These are phyloP conservation scores for Stephania japonica DNA, from an alignment of 164 flowering plant species.

Conservation along the genomic window DNA sequence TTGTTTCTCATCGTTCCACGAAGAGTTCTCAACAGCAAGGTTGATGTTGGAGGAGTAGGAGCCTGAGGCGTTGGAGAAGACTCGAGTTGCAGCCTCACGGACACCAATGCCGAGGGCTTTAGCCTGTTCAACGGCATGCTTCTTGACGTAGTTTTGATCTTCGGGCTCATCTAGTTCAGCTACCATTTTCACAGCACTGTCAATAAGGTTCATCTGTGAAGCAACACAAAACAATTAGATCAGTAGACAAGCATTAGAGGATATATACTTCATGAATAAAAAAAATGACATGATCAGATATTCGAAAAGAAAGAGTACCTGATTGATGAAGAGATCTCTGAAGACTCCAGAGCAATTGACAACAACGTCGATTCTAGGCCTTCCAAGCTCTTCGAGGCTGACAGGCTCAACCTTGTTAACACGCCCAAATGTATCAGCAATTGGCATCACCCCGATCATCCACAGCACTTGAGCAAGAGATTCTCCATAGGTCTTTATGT, in stretches of 20 bases:
- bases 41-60: slow-evolving; percentile 94
- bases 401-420: slow-evolving; percentile 88
- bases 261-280: background rate
- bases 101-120: slow-evolving; percentile 56
- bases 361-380: slow-evolving; percentile 97
- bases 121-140: slow-evolving; percentile 90
- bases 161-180: slow-evolving; percentile 96
- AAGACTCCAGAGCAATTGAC: slow-evolving; percentile 99
- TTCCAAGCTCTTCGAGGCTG: slow-evolving; percentile 94
- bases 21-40: slow-evolving; percentile 95
- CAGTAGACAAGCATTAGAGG: background rate
- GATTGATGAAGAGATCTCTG: slow-evolving; percentile 97
- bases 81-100: slow-evolving; percentile 88
- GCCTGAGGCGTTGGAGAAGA: slow-evolving; percentile 97
- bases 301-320: slow-evolving; percentile 39
- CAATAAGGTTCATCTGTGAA: slow-evolving; percentile 91
- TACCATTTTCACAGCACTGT: slow-evolving; percentile 95
- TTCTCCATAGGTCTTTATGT: slow-evolving; percentile 95
- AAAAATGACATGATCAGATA: background rate
- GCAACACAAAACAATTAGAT: background rate
- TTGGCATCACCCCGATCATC: slow-evolving; percentile 92
- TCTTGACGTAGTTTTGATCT: slow-evolving; percentile 81
- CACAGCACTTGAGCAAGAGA: slow-evolving; percentile 92
- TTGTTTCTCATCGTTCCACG: slow-evolving; percentile 99
- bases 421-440: slow-evolving; percentile 86